phyloP scores from a whole-genome alignment of 305 asterid genomes.

The Fraxinus angustifolia region DNA sequence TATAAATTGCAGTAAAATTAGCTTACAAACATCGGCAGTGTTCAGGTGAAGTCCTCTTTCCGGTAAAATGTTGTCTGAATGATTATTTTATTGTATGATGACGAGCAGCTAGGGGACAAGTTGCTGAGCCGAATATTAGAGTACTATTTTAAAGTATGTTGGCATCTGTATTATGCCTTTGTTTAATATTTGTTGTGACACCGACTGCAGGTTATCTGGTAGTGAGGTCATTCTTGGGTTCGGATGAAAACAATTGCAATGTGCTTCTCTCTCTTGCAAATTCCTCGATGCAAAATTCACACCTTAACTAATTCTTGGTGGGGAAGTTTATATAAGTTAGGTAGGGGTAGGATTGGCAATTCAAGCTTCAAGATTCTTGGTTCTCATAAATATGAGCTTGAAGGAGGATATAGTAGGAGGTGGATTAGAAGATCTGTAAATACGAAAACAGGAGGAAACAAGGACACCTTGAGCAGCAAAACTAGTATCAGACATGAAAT shows the following conservation, averaged over 20 bases:
- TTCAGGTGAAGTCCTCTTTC: not conserved
- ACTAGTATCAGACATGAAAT: conserved; percentile 38
- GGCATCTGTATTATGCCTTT: not conserved
- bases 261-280: conserved; percentile 74
- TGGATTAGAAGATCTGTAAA: conserved; percentile 49
- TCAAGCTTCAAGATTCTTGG: conserved; percentile 48
- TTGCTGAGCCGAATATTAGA: conserved; percentile 4
- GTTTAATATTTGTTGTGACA: not conserved
- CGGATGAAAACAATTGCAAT: conserved; percentile 62
- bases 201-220: conserved; percentile 42
- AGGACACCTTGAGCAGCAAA: conserved; percentile 34
- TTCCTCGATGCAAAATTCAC: conserved; percentile 63
- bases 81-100: not conserved
- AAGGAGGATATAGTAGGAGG: conserved; percentile 54
- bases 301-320: conserved; percentile 60
- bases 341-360: conserved; percentile 33
- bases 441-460: conserved; percentile 44
- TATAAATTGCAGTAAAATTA: not conserved
- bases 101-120: not conserved
- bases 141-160: not conserved
- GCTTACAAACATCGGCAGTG: not conserved
- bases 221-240: conserved; percentile 27
- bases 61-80: not conserved
- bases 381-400: conserved; percentile 45
- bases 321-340: conserved; percentile 43